These are phyloP conservation scores for Pulveroboletus ravenelii DNA, from an alignment of 768 basidiomycete species.

Conservation along the genomic window DNA sequence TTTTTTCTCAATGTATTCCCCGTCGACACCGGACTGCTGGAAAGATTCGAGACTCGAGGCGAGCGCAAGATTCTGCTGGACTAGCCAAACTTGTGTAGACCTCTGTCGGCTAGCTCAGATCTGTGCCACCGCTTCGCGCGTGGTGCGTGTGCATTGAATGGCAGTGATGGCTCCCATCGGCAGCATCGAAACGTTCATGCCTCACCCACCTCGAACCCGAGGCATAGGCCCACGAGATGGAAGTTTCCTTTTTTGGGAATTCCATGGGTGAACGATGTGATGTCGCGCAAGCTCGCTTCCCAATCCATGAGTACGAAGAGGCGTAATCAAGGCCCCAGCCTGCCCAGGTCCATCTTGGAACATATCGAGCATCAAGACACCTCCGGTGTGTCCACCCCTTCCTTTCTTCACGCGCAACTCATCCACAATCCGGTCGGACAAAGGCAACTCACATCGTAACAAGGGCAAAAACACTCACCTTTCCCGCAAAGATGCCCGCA, in stretches of 20 bases:
- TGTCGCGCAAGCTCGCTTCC: not conserved
- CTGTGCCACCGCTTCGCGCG: not conserved
- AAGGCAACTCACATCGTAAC: conserved; percentile 3
- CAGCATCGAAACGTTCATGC: too few relatives aligned
- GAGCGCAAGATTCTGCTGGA: too few relatives aligned
- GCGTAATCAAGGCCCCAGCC: conserved; percentile 16
- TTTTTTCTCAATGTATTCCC: not conserved
- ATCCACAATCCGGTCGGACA: not conserved
- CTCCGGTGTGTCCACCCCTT: not conserved
- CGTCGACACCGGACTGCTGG: not conserved
- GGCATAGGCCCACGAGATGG: too few relatives aligned
- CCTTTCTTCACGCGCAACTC: not conserved
- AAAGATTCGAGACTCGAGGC: not conserved
- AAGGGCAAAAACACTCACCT: conserved; percentile 12
- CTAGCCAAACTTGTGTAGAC: not conserved
- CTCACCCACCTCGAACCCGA: too few relatives aligned
- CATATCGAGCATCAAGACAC: conserved; percentile 16
- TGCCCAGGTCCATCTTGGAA: conserved; percentile 28
- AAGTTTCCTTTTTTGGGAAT: not conserved
- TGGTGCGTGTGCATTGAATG: not conserved
- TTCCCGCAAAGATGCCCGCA: conserved; percentile 61
- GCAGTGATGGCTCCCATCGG: not conserved
- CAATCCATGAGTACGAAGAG: conserved; percentile 13
- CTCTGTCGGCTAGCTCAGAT: not conserved
- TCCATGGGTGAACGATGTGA: not conserved